A percentile compares a stretch with the other conserved stretches of the same genome.
phyloP scores from a whole-genome alignment of 768 basidiomycete genomes.

The Lentinula sp. region DNA sequence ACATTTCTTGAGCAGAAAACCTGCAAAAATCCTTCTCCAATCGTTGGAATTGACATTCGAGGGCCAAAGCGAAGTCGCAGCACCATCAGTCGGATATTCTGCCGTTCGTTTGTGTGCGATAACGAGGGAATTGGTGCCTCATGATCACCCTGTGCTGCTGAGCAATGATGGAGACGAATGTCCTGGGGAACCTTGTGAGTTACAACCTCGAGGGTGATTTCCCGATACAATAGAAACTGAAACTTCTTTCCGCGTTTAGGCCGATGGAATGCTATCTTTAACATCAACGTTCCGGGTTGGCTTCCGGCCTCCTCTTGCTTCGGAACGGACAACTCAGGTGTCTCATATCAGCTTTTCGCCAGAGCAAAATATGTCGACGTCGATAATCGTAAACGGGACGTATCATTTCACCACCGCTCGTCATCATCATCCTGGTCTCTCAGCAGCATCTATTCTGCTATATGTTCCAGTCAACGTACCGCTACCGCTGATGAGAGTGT shows the following conservation, averaged over 20 bases:
- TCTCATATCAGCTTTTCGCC: slow-evolving; percentile 62
- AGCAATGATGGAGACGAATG: slow-evolving; percentile 59
- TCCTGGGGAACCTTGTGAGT: slow-evolving; percentile 41
- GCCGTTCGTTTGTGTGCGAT: slow-evolving; percentile 62
- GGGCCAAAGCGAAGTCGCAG: slow-evolving; percentile 75
- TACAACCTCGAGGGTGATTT: not conserved
- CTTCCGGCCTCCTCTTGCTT: slow-evolving; percentile 57
- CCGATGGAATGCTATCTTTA: slow-evolving; percentile 73
- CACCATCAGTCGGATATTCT: slow-evolving; percentile 59
- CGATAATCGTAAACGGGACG: slow-evolving; percentile 27
- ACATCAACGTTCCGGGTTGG: slow-evolving; percentile 87
- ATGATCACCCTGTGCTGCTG: slow-evolving; percentile 54
- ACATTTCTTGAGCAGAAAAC: slow-evolving; percentile 39
- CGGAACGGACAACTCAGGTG: slow-evolving; percentile 48
- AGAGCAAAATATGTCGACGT: slow-evolving; percentile 51
- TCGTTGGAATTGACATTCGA: slow-evolving; percentile 78
- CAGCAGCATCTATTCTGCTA: slow-evolving; percentile 49
- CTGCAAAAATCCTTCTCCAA: slow-evolving; percentile 50
- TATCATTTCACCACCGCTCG: not conserved
- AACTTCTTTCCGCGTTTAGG: slow-evolving; percentile 20
- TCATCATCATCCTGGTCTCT: slow-evolving; percentile 33
- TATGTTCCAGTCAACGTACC: slow-evolving; percentile 37
- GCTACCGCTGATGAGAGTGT: slow-evolving; percentile 38
- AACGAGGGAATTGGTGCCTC: slow-evolving; percentile 53
- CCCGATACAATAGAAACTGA: not conserved